Conservation (phyloP, 129 eudicot species). For the Tagetes patula region DNA sequence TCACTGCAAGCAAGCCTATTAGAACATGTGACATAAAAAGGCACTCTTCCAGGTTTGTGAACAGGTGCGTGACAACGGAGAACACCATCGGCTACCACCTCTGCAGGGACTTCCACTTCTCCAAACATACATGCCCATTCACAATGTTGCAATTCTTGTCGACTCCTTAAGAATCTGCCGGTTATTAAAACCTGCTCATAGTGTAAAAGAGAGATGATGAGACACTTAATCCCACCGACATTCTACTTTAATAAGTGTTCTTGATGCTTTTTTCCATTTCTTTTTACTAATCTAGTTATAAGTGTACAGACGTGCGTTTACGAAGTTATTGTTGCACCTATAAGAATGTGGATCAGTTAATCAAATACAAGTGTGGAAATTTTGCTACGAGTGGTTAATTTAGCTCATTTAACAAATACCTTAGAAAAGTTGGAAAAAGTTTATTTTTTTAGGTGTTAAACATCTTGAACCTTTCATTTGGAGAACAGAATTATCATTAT, state of each 20-base stretch:
- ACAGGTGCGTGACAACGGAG: constrained; percentile 80
- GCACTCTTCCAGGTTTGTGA: constrained; percentile 80
- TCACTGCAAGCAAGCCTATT: constrained; percentile 97
- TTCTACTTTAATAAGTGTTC: background rate
- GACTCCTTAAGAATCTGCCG: constrained; percentile 79
- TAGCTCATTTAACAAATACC: background rate
- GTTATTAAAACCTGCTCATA: constrained; percentile 62
- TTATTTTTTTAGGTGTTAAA: background rate
- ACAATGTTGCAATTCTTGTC: constrained; percentile 60
- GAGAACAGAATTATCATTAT: too few species aligned
- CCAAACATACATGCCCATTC: constrained; percentile 99
- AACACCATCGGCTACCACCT: constrained; percentile 75
- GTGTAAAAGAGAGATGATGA: background rate
- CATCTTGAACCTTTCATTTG: too few species aligned
- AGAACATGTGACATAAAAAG: constrained; percentile 85
- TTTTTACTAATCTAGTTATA: background rate
- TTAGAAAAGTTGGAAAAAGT: too few species aligned
- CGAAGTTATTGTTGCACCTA: background rate
- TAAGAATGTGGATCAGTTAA: background rate
- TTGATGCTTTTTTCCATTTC: too few species aligned
- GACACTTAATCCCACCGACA: background rate
- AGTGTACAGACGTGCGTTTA: background rate
- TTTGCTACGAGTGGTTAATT: background rate
- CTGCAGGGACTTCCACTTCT: constrained; percentile 93
- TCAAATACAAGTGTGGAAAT: background rate